phyloP scores from a whole-genome alignment of 257 asterid genomes.

The Schizonepeta tenuifolia region DNA sequence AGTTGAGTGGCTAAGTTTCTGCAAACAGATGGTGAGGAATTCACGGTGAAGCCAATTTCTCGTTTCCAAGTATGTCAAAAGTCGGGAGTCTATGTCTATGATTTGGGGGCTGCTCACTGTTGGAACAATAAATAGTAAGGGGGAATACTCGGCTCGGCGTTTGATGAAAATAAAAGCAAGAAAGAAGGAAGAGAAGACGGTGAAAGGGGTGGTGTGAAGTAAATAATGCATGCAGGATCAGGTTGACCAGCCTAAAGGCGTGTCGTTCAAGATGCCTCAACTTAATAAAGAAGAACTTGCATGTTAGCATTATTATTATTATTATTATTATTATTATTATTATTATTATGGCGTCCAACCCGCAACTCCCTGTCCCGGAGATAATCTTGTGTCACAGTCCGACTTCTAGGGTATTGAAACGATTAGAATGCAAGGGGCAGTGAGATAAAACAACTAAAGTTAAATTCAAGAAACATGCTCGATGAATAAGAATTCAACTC shows the following conservation, averaged over 20 bases:
- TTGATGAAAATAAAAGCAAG: constrained; percentile 74
- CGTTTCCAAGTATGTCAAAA: constrained; percentile 50
- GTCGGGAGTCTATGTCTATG: constrained; percentile 54
- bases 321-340: no score
- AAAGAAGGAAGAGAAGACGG: constrained; percentile 50
- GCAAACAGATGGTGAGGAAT: constrained; percentile 42
- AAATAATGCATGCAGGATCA: constrained; percentile 48
- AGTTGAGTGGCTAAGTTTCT: constrained; percentile 71
- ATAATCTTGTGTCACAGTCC: no score
- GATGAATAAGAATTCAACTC: no score
- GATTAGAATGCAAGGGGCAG: no score
- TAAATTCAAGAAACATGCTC: no score
- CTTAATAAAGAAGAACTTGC: constrained; percentile 79
- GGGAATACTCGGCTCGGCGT: constrained; percentile 60
- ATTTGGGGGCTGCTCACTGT: constrained; percentile 46
- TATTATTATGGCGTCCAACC: no score
- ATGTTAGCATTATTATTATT: constrained; percentile 47
- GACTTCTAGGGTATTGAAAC: no score
- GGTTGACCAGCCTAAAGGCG: constrained; percentile 45
- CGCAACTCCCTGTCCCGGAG: no score
- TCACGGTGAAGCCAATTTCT: constrained; percentile 41
- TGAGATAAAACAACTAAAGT: no score
- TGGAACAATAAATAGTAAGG: constrained; percentile 41
- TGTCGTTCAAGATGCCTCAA: constrained; percentile 58
- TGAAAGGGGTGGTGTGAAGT: constrained; percentile 72